Evolutionary conservation across 148 eudicot species (phyloP).

Genomic region (Nepenthes gracilis): DNA sequence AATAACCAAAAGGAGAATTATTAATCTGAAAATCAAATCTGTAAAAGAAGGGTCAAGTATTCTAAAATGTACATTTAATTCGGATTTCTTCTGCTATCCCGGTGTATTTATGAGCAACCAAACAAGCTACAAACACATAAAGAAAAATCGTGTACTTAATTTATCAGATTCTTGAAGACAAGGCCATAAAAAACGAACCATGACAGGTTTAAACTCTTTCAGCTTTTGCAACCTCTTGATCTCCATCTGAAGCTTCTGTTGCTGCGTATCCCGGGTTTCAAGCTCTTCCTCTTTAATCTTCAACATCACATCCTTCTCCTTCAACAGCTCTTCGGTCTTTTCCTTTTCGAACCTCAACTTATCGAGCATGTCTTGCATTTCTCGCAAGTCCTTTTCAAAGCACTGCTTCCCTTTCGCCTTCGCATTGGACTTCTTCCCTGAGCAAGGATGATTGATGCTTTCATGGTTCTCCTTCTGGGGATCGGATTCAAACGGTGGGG

Average conservation of each 20-base stretch:
- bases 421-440: constrained; percentile 40
- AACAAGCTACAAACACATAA: no score
- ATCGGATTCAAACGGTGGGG: constrained; percentile 13
- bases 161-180: no score
- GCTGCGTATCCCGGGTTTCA: constrained; percentile 28
- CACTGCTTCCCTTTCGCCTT: constrained; percentile 20
- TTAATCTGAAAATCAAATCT: no score
- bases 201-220: constrained; percentile 80
- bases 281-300: constrained; percentile 61
- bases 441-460: constrained; percentile 27
- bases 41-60: no score
- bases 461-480: constrained; percentile 50
- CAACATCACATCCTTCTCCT: constrained; percentile 58
- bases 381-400: constrained; percentile 62
- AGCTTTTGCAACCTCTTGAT: constrained; percentile 79
- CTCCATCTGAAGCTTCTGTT: constrained; percentile 55
- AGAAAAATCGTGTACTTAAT: no score
- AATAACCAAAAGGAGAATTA: background rate
- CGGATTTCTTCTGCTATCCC: background rate
- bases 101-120: background rate
- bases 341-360: constrained; percentile 73
- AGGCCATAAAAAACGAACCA: constrained; percentile 30
- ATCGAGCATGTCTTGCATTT: constrained; percentile 77
- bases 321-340: constrained; percentile 64
- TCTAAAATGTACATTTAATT: background rate